These are phyloP conservation scores for Ramalina peruviana DNA, from an alignment of 495 filamentous ascomycete genomes.

Conservation along the genomic window DNA sequence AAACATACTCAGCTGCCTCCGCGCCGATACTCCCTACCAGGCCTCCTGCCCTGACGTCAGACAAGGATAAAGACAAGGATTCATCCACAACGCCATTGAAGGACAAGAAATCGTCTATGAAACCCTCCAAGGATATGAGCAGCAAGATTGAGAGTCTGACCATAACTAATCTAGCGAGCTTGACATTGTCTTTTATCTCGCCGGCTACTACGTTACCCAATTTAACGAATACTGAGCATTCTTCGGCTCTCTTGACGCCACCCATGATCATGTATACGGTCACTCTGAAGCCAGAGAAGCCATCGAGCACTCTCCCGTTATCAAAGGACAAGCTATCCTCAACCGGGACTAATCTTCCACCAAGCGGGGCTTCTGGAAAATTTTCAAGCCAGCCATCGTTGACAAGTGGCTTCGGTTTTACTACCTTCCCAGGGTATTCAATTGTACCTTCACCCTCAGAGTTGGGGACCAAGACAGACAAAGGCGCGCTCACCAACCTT, in stretches of 20 bases:
- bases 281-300: too few species aligned
- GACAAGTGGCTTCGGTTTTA: not conserved
- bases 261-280: too few species aligned
- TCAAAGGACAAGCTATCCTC: not conserved
- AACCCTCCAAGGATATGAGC: not conserved
- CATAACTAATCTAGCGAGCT: too few species aligned
- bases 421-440: conserved; percentile 6
- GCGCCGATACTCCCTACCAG: too few species aligned
- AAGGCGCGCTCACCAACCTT: conserved; percentile 1
- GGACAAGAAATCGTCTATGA: too few species aligned
- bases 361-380: not conserved
- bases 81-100: not conserved
- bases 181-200: too few species aligned
- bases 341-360: not conserved
- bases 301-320: too few species aligned
- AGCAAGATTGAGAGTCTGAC: not conserved
- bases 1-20: too few species aligned
- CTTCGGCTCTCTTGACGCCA: too few species aligned
- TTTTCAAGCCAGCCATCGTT: not conserved
- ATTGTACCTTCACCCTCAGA: conserved; percentile 8
- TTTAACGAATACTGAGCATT: too few species aligned
- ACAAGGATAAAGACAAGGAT: not conserved
- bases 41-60: not conserved
- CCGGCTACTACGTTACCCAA: too few species aligned
- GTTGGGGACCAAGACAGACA: not conserved